Evolutionary conservation across 2,329 filamentous ascomycete species (phyloP), one percentile per base, ranked within the genome.

Genomic region (Simplicillium aogashimaense): DNA sequence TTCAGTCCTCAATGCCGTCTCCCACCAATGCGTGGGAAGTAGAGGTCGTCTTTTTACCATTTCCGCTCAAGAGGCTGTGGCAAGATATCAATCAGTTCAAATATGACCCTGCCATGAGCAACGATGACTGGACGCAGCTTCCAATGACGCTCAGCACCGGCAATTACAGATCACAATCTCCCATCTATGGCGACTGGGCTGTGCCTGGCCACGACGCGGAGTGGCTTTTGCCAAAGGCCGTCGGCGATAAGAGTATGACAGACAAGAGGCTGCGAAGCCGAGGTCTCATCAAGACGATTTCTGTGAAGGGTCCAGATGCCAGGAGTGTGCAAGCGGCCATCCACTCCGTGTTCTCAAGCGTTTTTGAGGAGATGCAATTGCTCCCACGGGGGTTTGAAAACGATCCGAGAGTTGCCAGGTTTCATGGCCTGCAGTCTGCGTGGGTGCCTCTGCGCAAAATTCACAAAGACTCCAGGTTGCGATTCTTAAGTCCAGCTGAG

Each of bases 401-500:
- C 6, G 51, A 55, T 29, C 51, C 50, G 7, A 51, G 53, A 5
- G 53, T 63, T 10, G 50, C 60, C 4, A 64, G 64, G 32, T 78
- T 72, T 39, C 63, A 80, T 15, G 84, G 79, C 6, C 65, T 89
- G 14, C 70, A 74, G 40, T 78, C 82, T 34, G 60, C 74, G 0
- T 86, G 83, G 72, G 72, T 89, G n/a, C 85, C 85, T 5, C 65
- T 90, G 14, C 76, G 84, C 38, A 89, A 89, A 56, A 65, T 86
- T 3, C 76, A 84, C 53, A 86, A 83, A 52, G 81, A 86, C 42
- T 80, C 81, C 0, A 74, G 78, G 18, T 68, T 90, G 7, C 76
- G 78, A 1, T 88, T 88, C 49, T 66, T 89, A 10, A 74, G 73
- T 6, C 78, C 77, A 1, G 67, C 76, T 1, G 85, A 89, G 55